Conservation (phyloP, 129 eudicot species). For the Flaveria robusta region DNA sequence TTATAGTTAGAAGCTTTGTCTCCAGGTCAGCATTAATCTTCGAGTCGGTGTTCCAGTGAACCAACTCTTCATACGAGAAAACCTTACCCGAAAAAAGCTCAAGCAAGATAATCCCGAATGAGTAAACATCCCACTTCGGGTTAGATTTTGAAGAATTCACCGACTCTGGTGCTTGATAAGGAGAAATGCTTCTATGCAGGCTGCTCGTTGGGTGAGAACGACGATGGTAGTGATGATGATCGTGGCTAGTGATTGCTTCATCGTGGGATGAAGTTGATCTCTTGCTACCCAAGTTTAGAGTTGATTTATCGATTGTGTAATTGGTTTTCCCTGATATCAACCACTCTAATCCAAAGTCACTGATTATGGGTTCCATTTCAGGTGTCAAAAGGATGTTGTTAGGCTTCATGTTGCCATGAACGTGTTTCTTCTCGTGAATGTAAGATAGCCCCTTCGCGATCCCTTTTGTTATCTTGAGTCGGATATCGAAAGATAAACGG, state of each 20-base stretch:
- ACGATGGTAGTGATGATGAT: constrained; percentile 30
- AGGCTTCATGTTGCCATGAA: constrained; percentile 88
- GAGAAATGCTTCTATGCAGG: constrained; percentile 50
- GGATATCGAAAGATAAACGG: constrained; percentile 52
- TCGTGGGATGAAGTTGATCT: constrained; percentile 42
- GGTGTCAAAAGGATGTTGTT: constrained; percentile 78
- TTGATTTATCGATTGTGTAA: constrained; percentile 35
- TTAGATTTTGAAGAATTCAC: constrained; percentile 53
- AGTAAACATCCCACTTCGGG: constrained; percentile 95
- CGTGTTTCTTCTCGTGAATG: constrained; percentile 82
- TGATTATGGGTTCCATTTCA: constrained; percentile 76
- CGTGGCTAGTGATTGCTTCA: constrained; percentile 18
- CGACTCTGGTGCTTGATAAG: constrained; percentile 88
- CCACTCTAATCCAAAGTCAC: constrained; percentile 79
- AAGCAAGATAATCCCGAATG: constrained; percentile 76
- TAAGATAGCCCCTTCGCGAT: constrained; percentile 73
- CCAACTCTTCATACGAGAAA: constrained; percentile 56
- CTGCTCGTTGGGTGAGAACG: constrained; percentile 12
- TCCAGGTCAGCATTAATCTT: constrained; percentile 43
- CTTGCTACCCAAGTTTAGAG: constrained; percentile 54
- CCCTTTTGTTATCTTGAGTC: constrained; percentile 85
- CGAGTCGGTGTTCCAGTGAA: constrained; percentile 50
- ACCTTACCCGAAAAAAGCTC: constrained; percentile 80
- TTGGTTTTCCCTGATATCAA: constrained; percentile 51
- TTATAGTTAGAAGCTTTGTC: constrained; percentile 50